Percentiles rank a stretch among this genome's conserved stretches.
These are phyloP conservation scores for Fusarium odoratissimum DNA, from an alignment of 2,329 filamentous ascomycete genomes.

Conservation along the genomic window DNA sequence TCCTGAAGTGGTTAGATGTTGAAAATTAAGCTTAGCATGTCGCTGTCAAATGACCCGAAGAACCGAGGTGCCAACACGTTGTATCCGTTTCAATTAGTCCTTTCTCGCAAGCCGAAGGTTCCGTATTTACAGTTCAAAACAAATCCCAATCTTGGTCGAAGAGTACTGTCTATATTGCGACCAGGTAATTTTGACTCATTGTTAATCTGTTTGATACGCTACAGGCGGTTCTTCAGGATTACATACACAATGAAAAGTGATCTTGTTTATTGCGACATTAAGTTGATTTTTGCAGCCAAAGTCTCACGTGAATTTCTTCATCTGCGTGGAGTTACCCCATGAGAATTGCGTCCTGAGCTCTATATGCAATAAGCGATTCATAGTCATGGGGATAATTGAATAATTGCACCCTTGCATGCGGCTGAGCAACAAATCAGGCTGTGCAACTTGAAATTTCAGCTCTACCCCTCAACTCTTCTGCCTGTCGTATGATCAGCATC, in stretches of 20 bases:
- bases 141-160: too few relatives aligned
- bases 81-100: background rate
- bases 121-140: too few relatives aligned
- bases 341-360: accelerated
- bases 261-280: too few relatives aligned
- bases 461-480: background rate
- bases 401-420: background rate
- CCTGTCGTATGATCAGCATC: accelerated
- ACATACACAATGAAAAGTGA: too few relatives aligned
- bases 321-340: too few relatives aligned
- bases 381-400: background rate
- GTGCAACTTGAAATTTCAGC: background rate
- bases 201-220: too few relatives aligned
- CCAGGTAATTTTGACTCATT: too few relatives aligned
- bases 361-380: background rate
- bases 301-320: too few relatives aligned
- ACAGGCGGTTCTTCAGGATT: too few relatives aligned
- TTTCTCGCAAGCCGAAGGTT: too few relatives aligned
- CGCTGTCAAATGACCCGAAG: background rate
- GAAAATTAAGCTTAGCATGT: background rate
- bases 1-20: background rate
- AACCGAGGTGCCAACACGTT: background rate
- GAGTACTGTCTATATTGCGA: too few relatives aligned
- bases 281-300: too few relatives aligned
- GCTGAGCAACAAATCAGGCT: background rate